These are phyloP conservation scores for Pseudogymnoascus sp. DNA, from an alignment of 2,329 filamentous ascomycete genomes.

Conservation along the genomic window DNA sequence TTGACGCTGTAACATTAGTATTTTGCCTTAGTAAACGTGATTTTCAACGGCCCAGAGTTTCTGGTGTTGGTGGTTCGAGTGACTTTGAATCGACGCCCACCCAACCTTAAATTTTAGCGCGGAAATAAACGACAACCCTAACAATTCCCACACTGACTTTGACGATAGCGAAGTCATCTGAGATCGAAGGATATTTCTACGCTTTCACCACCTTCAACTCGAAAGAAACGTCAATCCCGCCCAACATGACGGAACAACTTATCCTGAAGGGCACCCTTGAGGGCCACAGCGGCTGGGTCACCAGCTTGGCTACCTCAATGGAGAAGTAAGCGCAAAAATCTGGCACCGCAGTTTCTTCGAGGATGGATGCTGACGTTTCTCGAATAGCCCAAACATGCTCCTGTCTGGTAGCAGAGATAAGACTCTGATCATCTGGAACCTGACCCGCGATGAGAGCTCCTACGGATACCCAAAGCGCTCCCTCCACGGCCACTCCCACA, in stretches of 20 bases:
- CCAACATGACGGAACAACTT: conserved; percentile 30
- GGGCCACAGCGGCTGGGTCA: conserved; percentile 99
- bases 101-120: conserved; percentile 6
- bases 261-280: conserved; percentile 95
- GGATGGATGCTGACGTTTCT: conserved; percentile 20
- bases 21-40: neutral
- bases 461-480: conserved; percentile 99
- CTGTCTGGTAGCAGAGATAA: conserved; percentile 96
- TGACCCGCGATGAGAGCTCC: conserved; percentile 94
- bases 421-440: conserved; percentile 99
- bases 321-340: conserved; percentile 67
- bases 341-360: conserved; percentile 9
- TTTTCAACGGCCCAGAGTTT: neutral
- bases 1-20: neutral
- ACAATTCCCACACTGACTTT: conserved; percentile 6
- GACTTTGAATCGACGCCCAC: neutral
- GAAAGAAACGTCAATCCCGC: conserved; percentile 26
- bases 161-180: conserved; percentile 5
- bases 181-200: conserved; percentile 5
- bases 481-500: conserved; percentile 98
- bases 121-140: conserved; percentile 6
- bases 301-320: conserved; percentile 93
- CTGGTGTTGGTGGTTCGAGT: neutral
- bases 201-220: conserved; percentile 29
- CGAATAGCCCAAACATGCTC: conserved; percentile 90